Evolutionary conservation across 768 basidiomycete species (phyloP), one percentile per base, ranked within the genome.

Genomic region (Scleroderma citrinum): DNA sequence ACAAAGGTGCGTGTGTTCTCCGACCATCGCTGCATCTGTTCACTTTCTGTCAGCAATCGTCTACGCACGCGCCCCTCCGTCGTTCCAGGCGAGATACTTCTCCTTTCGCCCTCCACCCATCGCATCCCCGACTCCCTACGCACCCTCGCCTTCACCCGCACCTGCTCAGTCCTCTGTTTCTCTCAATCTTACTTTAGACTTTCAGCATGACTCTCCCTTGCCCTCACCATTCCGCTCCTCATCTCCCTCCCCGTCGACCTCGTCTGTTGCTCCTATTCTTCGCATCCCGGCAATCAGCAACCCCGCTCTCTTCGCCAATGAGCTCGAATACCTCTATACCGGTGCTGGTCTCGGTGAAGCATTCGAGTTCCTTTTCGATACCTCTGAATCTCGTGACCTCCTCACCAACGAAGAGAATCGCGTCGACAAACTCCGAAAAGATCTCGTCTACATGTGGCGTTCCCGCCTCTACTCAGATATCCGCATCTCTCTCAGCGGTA

Each of bases 401-500:
- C 80, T 66, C 46, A 72, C 72, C 55, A 74, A 68, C 8, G 80
- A 70, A 65, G 80, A 75, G 54, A 76, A 60, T 51, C 74, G 90
- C 13, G 70, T 89, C 35, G 90, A 92, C 65, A 90, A 92, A 69
- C 79, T 96, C 10, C 81, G 91, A 52, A 91, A 92, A 67, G 95
- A 97, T 61, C 76, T 96, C 24, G 88, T 94, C 20, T 96, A 86
- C 72, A 95, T 93, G 92, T 97, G 94, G 95, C 73, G 95, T 29
- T 89, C 87, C 12, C 82, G 92, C 43, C 81, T 98, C 16, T 98
- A 93, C 64, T 90, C 92, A 2, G 95, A 98, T 66, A 81, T 95
- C 20, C 81, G 86, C 46, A 83, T 98, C 47, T 77, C 85, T 0
- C 78, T 94, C 52, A 78, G 81, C 0, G 84, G 84, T 42, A 81